Conservation (phyloP, 139 green algal species). For the Coccomyxa sp. region DNA sequence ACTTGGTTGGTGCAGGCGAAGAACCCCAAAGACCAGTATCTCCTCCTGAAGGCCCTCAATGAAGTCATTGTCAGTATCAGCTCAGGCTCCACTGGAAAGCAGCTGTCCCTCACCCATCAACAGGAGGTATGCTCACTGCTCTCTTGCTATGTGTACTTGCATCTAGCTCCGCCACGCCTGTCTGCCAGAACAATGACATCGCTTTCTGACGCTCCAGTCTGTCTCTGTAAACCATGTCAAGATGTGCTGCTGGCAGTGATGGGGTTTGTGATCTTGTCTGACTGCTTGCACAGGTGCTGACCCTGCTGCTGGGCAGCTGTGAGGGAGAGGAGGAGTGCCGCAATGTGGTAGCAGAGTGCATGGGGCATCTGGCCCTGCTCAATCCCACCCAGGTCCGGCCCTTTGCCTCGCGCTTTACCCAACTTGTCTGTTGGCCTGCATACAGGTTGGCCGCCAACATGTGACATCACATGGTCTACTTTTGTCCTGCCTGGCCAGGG, state of each 20-base stretch:
- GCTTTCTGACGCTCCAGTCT: too few relatives aligned
- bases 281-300: conserved; percentile 42
- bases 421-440: too few relatives aligned
- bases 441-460: too few relatives aligned
- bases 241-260: background rate
- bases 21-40: conserved; percentile 52
- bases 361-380: conserved; percentile 79
- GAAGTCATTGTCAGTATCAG: conserved; percentile 72
- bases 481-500: too few relatives aligned
- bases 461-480: too few relatives aligned
- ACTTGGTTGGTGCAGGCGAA: conserved; percentile 9
- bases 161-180: background rate
- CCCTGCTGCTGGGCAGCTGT: conserved; percentile 66
- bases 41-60: conserved; percentile 73
- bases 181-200: background rate
- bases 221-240: too few relatives aligned
- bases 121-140: background rate
- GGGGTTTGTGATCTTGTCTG: background rate
- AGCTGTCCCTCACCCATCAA: background rate
- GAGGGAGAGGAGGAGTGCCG: conserved; percentile 87
- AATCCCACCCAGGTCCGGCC: conserved; percentile 32
- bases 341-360: conserved; percentile 90
- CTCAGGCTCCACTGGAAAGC: background rate
- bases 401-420: too few relatives aligned
- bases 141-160: background rate